Conservation (phyloP, 2,329 filamentous ascomycete genomes). For the Beauveria bassiana region DNA sequence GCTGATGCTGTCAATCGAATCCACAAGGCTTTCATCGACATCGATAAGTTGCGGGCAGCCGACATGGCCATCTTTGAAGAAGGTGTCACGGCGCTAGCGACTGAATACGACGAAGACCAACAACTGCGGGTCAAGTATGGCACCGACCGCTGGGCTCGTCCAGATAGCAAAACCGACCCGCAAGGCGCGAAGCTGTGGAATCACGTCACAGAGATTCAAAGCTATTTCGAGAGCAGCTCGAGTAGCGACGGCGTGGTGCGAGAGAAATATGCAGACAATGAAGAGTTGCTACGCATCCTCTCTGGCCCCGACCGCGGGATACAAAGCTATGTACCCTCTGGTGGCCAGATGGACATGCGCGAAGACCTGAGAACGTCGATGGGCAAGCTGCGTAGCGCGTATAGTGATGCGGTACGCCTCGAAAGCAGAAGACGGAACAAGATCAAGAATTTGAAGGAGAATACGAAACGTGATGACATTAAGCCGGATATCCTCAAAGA, state of each 20-base stretch:
- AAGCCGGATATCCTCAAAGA: slow-evolving; percentile 76
- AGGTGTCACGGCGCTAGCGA: slow-evolving; percentile 66
- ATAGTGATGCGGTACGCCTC: slow-evolving; percentile 78
- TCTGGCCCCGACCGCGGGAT: slow-evolving; percentile 73
- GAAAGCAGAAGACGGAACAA: slow-evolving; percentile 75
- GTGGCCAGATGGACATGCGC: slow-evolving; percentile 68
- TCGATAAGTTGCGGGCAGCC: slow-evolving; percentile 76
- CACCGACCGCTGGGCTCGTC: slow-evolving; percentile 75
- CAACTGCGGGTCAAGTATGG: slow-evolving; percentile 69
- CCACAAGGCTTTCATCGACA: slow-evolving; percentile 75
- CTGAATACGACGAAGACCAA: slow-evolving; percentile 79
- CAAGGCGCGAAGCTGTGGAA: slow-evolving; percentile 61
- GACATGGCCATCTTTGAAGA: slow-evolving; percentile 76
- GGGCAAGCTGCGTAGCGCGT: slow-evolving; percentile 64
- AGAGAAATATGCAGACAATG: slow-evolving; percentile 69
- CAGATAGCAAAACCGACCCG: slow-evolving; percentile 61
- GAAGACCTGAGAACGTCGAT: slow-evolving; percentile 74
- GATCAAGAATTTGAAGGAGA: slow-evolving; percentile 70
- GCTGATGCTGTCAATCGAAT: slow-evolving; percentile 76
- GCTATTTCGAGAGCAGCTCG: slow-evolving; percentile 65
- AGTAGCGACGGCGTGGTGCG: slow-evolving; percentile 56
- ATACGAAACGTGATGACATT: slow-evolving; percentile 80
- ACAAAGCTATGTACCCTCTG: slow-evolving; percentile 84
- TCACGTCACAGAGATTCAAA: slow-evolving; percentile 71
- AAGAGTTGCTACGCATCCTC: slow-evolving; percentile 67